Evolutionary conservation across 202 grass and related monocot genomes (phyloP).

Genomic region (Brachypodium distachyon): DNA sequence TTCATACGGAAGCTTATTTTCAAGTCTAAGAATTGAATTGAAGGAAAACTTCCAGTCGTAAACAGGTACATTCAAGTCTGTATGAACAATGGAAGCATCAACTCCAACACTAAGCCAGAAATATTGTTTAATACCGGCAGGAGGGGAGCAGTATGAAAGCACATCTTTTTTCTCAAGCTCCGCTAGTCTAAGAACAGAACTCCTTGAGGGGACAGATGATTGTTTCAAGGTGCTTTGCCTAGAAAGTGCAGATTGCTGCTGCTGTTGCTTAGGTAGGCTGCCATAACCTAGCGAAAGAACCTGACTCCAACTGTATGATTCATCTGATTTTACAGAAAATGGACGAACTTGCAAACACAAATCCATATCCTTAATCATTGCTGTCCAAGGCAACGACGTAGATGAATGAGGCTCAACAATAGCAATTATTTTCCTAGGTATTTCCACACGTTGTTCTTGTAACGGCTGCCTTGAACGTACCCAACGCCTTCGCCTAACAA

Average conservation of each 20-base stretch:
- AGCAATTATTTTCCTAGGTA: constrained; percentile 64
- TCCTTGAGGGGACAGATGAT: constrained; percentile 26
- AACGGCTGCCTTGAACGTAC: constrained; percentile 53
- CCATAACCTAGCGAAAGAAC: constrained; percentile 56
- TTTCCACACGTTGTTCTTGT: constrained; percentile 43
- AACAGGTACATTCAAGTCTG: constrained; percentile 81
- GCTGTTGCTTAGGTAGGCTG: constrained; percentile 44
- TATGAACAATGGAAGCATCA: constrained; percentile 86
- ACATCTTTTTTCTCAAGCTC: constrained; percentile 93
- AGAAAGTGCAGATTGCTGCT: constrained; percentile 52
- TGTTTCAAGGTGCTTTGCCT: constrained; percentile 45
- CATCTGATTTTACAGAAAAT: constrained; percentile 51
- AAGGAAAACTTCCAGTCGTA: constrained; percentile 91
- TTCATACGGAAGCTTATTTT: constrained; percentile 92
- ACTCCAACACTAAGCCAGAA: constrained; percentile 88
- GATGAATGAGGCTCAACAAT: constrained; percentile 65
- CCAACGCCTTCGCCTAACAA: constrained; percentile 83
- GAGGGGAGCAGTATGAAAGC: constrained; percentile 55
- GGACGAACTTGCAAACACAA: constrained; percentile 90
- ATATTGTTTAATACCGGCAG: constrained; percentile 40
- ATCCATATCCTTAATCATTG: constrained; percentile 60
- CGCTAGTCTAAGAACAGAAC: constrained; percentile 65
- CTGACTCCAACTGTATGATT: constrained; percentile 77
- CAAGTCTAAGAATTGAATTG: constrained; percentile 86
- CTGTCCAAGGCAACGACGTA: constrained; percentile 68